Base-by-base conservation (phyloP, 495 filamentous ascomycete species). In the Lepidopterella palustris region DNA sequence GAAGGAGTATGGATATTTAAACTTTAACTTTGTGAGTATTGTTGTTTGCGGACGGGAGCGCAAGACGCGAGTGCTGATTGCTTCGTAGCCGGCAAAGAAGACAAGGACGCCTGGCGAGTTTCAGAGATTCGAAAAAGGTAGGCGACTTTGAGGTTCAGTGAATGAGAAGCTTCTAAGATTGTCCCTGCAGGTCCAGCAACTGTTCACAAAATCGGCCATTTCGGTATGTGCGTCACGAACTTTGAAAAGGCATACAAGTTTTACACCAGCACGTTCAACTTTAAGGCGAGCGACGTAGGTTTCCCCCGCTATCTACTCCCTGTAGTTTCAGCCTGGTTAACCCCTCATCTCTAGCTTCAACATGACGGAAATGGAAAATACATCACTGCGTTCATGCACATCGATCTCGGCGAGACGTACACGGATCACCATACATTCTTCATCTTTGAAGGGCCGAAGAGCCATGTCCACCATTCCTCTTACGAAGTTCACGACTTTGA, bases 401-500 rank as follows among this genome's bases (percentile, higher is more conserved):
- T 91, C 5, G 79, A 89, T 63, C 78, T 79, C 5, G 87, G 87
- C 0, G 61, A 70, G 0, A 77, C 82, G 3, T 71, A 76, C 55
- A 81, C 84, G 0, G 87, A 91, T 66, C 87, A 91, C 63, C 87
- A 90, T 73, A 76, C 70, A 18, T 84, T 90, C 69, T 89, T 90
- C 78, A 77, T 90, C 63, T 78, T 40, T 28, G 42, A 52, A 9
- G 79, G 77, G 1, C 70, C 78, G 5, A 79, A 78, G n/a, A 71
- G 72, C 20, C 83, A 87, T 66, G 83, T 90, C 1, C 87, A 90
- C 68, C 87, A 91, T 66, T 81, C 80, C 24, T 83, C 79, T 1
- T 91, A 85, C 58, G 87, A 91, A 70, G 86, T 88, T 5, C 80
- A 87, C 67, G 86, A 91, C 65, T 87, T 87, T 64, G 87, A 91